phyloP scores from a whole-genome alignment of 225 moss, liverwort and hornwort genomes.

The Polytrichum formosum region DNA sequence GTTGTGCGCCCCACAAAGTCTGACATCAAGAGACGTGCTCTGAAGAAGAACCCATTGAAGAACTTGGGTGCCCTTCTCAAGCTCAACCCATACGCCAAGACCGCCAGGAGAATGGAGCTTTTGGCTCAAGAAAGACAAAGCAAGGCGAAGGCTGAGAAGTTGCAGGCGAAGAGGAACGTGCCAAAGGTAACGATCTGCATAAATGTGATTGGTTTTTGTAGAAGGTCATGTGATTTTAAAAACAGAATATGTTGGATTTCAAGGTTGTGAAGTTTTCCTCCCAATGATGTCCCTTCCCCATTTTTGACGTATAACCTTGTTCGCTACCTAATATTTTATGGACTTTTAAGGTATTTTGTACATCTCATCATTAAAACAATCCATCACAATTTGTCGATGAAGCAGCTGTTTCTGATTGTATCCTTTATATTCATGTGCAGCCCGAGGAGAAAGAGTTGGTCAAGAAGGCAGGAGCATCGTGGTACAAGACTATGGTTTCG shows the following conservation, averaged over 20 bases:
- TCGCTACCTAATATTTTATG: no score
- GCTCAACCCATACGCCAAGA: conserved; percentile 88
- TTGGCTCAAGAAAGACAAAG: conserved; percentile 69
- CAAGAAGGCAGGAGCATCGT: conserved; percentile 75
- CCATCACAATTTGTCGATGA: no score
- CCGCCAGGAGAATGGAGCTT: conserved; percentile 82
- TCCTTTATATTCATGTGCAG: conserved; percentile 19
- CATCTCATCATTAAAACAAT: no score
- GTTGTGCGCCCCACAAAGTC: conserved; percentile 69
- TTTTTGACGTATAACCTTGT: no score
- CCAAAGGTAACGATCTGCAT: conserved; percentile 40
- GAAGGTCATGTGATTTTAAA: no score
- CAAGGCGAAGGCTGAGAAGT: conserved; percentile 79
- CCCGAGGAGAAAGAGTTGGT: conserved; percentile 68
- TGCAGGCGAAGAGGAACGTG: conserved; percentile 68
- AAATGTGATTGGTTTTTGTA: not conserved
- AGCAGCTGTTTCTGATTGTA: no score
- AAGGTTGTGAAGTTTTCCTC: no score
- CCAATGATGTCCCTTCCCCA: no score
- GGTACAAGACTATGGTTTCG: conserved; percentile 93
- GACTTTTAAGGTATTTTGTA: no score
- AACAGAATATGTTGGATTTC: no score
- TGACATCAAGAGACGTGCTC: conserved; percentile 59
- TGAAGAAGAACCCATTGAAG: conserved; percentile 93
- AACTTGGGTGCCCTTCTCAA: conserved; percentile 86